Evolutionary conservation across 768 basidiomycete species (phyloP), one percentile per base, ranked within the genome.

Genomic region (Favolaschia claudopus): DNA sequence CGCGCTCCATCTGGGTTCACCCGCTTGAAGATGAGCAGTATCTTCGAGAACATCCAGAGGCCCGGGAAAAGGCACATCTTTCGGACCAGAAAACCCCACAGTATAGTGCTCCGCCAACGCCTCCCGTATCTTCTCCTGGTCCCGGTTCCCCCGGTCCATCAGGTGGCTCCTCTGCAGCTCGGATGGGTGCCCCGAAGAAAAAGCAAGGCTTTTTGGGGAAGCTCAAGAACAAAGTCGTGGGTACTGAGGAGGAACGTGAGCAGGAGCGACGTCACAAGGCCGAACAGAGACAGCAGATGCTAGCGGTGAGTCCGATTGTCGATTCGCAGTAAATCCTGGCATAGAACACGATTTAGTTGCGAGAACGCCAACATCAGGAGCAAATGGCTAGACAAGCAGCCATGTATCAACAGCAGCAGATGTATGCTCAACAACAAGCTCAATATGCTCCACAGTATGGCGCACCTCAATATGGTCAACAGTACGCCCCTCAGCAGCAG

Each of bases 1-100:
- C 88, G 1, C 82, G 89, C 0, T 79, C 85, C 0, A 90, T 85
- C 65, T 92, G 89, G 91, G 78, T 79, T 1, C 89, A 92, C 67
- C 89, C 91, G 1, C 84, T 84, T 56, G 87, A 91, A 54, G 89
- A 91, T 68, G 83, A 86, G 42, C 77, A 84, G 48, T 91, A 81
- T 70, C 76, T 89, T n/a, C 64, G 58, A 5, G 80, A 83, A 42
- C 82, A 88, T 60, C 84, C 87, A 8, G 80, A 84, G 5, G 60
- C 75, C 8, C 70, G 69, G 51, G 74, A 79, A 54, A 79, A 81
- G 59, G 64, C 76, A 17, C 50, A 53, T 15, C 42, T 22, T 22
- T 24, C 22, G 24, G 55, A 60, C 46, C 24, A 64, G 55, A 54
- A 45, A 58, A 55, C 55, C 20, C 62, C 33, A 32, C 10, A 33